Conservation (phyloP, 2,329 filamentous ascomycete genomes). For the Dactylonectria macrodidyma region DNA sequence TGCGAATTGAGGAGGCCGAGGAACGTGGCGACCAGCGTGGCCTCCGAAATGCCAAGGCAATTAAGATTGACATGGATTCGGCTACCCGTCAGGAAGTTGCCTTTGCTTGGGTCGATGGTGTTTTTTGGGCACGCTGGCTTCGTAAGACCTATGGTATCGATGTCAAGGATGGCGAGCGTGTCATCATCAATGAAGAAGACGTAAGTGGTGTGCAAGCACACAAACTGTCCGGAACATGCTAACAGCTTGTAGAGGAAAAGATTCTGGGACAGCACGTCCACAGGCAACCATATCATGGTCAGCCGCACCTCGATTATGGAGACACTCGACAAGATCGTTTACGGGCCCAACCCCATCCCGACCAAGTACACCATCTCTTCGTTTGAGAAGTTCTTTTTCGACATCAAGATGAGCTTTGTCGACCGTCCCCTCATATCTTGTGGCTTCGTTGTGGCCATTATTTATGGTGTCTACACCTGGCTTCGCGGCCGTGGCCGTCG, state of each 20-base stretch:
- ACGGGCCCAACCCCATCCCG: slow-evolving; percentile 78
- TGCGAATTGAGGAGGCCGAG: slow-evolving; percentile 96
- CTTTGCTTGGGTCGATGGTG: slow-evolving; percentile 97
- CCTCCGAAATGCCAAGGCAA: slow-evolving; percentile 88
- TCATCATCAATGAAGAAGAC: slow-evolving; percentile 97
- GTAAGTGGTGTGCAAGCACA: slow-evolving; percentile 69
- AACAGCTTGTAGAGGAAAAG: slow-evolving; percentile 78
- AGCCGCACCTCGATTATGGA: slow-evolving; percentile 93
- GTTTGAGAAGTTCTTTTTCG: slow-evolving; percentile 80
- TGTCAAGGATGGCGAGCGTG: slow-evolving; percentile 87
- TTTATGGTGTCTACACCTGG: slow-evolving; percentile 67
- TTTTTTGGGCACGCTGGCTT: slow-evolving; percentile 98
- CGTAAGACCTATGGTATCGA: slow-evolving; percentile 95
- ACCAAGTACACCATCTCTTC: slow-evolving; percentile 83
- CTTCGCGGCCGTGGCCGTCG: slow-evolving; percentile 69
- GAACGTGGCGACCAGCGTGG: slow-evolving; percentile 93
- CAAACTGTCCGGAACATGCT: slow-evolving; percentile 43
- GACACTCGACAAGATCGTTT: slow-evolving; percentile 81
- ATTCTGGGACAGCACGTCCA: slow-evolving; percentile 95
- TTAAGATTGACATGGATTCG: slow-evolving; percentile 91
- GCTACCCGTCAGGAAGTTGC: slow-evolving; percentile 89
- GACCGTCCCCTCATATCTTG: slow-evolving; percentile 73
- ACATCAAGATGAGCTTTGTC: slow-evolving; percentile 70
- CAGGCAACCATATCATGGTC: slow-evolving; percentile 90
- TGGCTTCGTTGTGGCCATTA: slow-evolving; percentile 70